Evolutionary conservation across 495 filamentous ascomycete genomes (phyloP), one percentile per base, ranked within the genome.

Genomic region (Acidiella bohemica): DNA sequence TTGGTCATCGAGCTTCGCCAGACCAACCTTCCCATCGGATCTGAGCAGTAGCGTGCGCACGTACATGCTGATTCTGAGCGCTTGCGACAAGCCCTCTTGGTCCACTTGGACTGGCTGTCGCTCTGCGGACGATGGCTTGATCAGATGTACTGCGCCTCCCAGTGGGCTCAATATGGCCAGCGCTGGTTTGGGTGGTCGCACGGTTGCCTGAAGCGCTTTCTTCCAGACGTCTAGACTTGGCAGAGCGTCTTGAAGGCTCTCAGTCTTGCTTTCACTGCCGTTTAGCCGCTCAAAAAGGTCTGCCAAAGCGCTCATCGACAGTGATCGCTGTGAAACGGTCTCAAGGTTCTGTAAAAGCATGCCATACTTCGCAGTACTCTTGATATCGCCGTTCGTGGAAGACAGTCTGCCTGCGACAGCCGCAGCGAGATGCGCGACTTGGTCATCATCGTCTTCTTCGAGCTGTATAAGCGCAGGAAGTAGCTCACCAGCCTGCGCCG

Each of bases 61-160:
- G 57, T 81, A 93, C 30, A 72, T 58, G 13, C 77, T 72, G 62
- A 92, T 76, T 35, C 90, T 67, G 22, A 87, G 71, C 13, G 82
- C 73, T 38, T 71, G 63, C 1, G 84, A 85, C 16, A 73, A 73
- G 1, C 81, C 82, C 36, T 67, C 66, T 2, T 63, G 60, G 59
- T 95, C 86, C 28, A 76, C 32, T 53, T 34, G n/a, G 24, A 35
- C 26, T 16, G n/a, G 28, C 36, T n/a, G 26, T 18, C 14, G n/a
- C 20, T 11, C 16, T 19, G 8, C 9, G 7, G 36, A 8, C 22
- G 24, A 9, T 21, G 28, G 44, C 28, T 71, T 55, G 0, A 80
- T 66, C 4, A 95, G 58, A 47, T 81, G 75, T 21, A 87, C 73
- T 9, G 70, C 69, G 11, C 83, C 83, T 5, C 71, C 73, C 16